Percentiles rank a stretch among this genome's conserved stretches.
Evolutionary conservation across 768 basidiomycete genomes (phyloP).

Genomic region (Serendipita sp.): DNA sequence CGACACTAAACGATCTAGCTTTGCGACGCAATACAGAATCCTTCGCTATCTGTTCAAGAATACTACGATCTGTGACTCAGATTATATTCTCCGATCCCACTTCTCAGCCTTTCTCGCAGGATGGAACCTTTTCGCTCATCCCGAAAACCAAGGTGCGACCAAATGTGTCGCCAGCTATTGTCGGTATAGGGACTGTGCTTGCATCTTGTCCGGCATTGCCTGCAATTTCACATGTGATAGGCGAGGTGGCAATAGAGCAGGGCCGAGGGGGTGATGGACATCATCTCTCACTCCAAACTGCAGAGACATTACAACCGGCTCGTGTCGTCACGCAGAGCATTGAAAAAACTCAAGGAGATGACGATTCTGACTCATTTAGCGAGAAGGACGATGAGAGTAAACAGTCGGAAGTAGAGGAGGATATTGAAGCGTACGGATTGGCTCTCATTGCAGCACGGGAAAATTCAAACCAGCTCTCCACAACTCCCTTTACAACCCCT

Average conservation of each 20-base stretch:
- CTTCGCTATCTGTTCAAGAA: conserved; percentile 82
- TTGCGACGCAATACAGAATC: conserved; percentile 49
- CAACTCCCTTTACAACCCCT: neutral
- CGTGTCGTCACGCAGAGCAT: neutral
- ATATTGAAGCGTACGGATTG: neutral
- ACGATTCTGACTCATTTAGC: conserved; percentile 41
- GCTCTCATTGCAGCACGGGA: conserved; percentile 2
- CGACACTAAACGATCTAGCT: conserved; percentile 70
- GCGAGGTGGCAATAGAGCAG: conserved; percentile 78
- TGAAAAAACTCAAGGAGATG: conserved; percentile 14
- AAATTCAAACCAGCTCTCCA: neutral
- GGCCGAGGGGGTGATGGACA: conserved; percentile 56
- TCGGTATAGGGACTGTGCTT: conserved; percentile 71
- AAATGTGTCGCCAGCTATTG: conserved; percentile 54
- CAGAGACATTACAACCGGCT: neutral
- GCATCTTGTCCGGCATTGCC: conserved; percentile 71
- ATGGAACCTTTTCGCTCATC: conserved; percentile 33
- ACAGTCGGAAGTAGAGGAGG: neutral
- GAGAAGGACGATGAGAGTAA: neutral
- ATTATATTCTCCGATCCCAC: conserved; percentile 81
- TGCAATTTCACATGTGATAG: conserved; percentile 50
- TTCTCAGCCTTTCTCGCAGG: conserved; percentile 51
- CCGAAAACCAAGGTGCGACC: conserved; percentile 52
- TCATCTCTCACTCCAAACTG: conserved; percentile 24
- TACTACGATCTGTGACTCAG: conserved; percentile 82